These are phyloP conservation scores for Phaseolus coccineus DNA, from an alignment of 331 rosid genomes.

Conservation along the genomic window DNA sequence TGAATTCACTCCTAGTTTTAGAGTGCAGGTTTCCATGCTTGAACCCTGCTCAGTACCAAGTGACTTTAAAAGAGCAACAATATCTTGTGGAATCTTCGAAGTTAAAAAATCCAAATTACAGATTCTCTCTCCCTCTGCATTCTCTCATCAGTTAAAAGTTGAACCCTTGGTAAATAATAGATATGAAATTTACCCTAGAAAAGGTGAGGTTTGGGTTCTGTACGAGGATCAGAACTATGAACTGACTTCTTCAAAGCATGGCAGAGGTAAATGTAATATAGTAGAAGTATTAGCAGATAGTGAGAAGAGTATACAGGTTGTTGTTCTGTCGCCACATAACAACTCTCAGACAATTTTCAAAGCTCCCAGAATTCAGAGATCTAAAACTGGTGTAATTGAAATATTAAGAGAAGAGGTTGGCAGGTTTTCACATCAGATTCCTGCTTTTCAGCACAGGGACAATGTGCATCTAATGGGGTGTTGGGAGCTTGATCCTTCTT, in stretches of 20 bases:
- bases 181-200: slow-evolving; percentile 64
- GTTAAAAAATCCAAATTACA: slow-evolving; percentile 37
- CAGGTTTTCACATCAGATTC: slow-evolving; percentile 73
- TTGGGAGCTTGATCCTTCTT: slow-evolving; percentile 73
- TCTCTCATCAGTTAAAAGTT: slow-evolving; percentile 59
- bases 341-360: slow-evolving; percentile 53
- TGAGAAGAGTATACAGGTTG: slow-evolving; percentile 49
- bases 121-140: slow-evolving; percentile 45
- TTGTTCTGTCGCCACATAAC: slow-evolving; percentile 43
- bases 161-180: slow-evolving; percentile 31
- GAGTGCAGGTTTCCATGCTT: slow-evolving; percentile 55
- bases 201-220: slow-evolving; percentile 77
- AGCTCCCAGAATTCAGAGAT: slow-evolving; percentile 64
- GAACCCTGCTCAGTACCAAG: slow-evolving; percentile 50
- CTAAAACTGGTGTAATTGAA: slow-evolving; percentile 53
- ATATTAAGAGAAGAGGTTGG: slow-evolving; percentile 45
- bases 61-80: slow-evolving; percentile 16
- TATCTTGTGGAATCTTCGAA: slow-evolving; percentile 64
- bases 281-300: slow-evolving; percentile 65
- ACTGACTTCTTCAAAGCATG: slow-evolving; percentile 35
- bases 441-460: slow-evolving; percentile 53
- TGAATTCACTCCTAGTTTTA: slow-evolving; percentile 49
- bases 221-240: slow-evolving; percentile 54
- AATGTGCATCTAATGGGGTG: slow-evolving; percentile 54
- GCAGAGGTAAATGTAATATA: slow-evolving; percentile 55